Conservation (phyloP, 805 yeast genomes). For the Candida dajiaensis region DNA sequence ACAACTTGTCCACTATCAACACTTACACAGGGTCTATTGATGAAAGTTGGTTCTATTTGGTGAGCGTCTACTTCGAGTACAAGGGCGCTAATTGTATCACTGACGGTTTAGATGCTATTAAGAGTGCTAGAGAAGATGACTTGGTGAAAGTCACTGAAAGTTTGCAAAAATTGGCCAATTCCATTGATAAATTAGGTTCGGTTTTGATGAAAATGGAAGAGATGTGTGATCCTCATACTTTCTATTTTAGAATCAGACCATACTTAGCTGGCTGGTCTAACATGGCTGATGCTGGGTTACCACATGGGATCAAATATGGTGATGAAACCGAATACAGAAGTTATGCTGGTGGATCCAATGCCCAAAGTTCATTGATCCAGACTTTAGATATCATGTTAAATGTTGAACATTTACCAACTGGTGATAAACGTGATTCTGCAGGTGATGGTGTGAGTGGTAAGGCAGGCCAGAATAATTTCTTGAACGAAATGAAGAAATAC, state of each 20-base stretch:
- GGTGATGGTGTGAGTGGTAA: slow-evolving; percentile 20
- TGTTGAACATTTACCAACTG: slow-evolving; percentile 77
- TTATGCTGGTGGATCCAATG: slow-evolving; percentile 89
- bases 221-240: slow-evolving; percentile 91
- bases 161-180: slow-evolving; percentile 64
- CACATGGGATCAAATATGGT: slow-evolving; percentile 75
- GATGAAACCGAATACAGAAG: slow-evolving; percentile 47
- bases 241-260: slow-evolving; percentile 82
- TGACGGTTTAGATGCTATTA: slow-evolving; percentile 63
- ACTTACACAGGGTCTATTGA: slow-evolving; percentile 89
- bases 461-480: slow-evolving; percentile 42
- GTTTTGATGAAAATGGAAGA: slow-evolving; percentile 81
- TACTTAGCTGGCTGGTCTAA: slow-evolving; percentile 92
- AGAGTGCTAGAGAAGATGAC: slow-evolving; percentile 44
- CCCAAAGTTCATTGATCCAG: slow-evolving; percentile 87
- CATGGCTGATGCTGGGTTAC: slow-evolving; percentile 82
- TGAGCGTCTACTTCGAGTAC: slow-evolving; percentile 80
- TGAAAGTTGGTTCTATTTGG: slow-evolving; percentile 91
- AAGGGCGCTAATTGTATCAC: slow-evolving; percentile 69
- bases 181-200: slow-evolving; percentile 67
- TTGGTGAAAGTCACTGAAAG: slow-evolving; percentile 33
- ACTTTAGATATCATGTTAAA: slow-evolving; percentile 72
- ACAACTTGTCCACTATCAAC: slow-evolving; percentile 68
- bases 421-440: slow-evolving; percentile 34
- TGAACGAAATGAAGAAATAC: slow-evolving; percentile 78